Evolutionary conservation across 257 asterid genomes (phyloP), one percentile per base, ranked within the genome.

Genomic region (Solanum ossicruentum): DNA sequence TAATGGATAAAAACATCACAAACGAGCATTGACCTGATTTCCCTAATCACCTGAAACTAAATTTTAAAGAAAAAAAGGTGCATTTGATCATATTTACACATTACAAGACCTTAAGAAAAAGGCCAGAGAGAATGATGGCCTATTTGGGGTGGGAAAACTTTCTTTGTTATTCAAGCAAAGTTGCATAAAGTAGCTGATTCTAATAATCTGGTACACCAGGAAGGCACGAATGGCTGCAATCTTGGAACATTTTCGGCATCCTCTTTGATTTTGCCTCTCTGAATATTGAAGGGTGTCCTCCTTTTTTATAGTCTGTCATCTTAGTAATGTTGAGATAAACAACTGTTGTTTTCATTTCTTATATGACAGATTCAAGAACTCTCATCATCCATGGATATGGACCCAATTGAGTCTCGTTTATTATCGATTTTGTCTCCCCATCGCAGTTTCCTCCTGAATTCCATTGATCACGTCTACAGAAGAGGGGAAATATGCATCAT

Each of bases 311-410:
- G 80, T 89, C 94, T 15, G 94, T 91, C 93, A 93, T 90, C 61
- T 80, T 90, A 0, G 93, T 89, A 13, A 93, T 85, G 85, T 91
- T 93, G 28, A 91, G 89, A 56, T 88, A 91, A n/a, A 67, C 12
- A 65, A 93, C 89, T 12, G 89, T 91, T 1, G 92, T 90, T 84
- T 89, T 89, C 92, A 93, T 91, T 10, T 84, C 85, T 18, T 84
- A 58, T 47, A 92, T 41, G 7, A 87, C 91, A 0, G 89, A 73
- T 41, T 93, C 97, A 16, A 93, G 86, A 17, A 75, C 91, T 21
- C 82, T 87, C 94, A 93, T 92, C 95, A 91, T 93, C 92, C 90
- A 82, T 45, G 97, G 95, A 84, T 91, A 90, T 51, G 92, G 91
- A 7, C 85, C 88, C 1, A 93, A 91, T 10, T 89, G 89, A 6